A percentile compares a stretch with the other conserved stretches of the same genome.
Conservation (phyloP, 305 asterid species). For the Coffea humblotiana region DNA sequence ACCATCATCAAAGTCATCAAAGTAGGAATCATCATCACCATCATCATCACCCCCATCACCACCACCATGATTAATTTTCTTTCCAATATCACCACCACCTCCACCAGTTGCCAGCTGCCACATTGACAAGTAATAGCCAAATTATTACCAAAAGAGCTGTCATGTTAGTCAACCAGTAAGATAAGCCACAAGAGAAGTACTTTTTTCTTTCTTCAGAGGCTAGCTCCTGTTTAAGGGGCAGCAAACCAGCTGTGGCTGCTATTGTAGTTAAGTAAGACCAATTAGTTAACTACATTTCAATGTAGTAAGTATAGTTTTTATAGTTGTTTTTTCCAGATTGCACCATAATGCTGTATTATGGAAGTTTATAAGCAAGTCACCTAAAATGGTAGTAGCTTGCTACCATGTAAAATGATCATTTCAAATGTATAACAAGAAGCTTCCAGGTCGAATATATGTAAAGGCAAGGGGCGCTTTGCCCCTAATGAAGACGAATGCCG, state of each 20-base stretch:
- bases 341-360: not conserved
- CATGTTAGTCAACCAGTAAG: not conserved
- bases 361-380: not conserved
- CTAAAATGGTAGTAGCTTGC: not conserved
- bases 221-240: not conserved
- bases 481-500: not conserved
- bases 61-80: constrained; percentile 89
- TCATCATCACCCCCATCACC: constrained; percentile 99
- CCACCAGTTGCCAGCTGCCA: constrained; percentile 87
- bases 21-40: constrained; percentile 97
- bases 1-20: constrained; percentile 93
- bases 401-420: not conserved
- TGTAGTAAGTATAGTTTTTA: not conserved
- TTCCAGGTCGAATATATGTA: not conserved
- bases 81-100: constrained; percentile 93
- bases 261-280: not conserved
- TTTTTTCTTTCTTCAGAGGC: not conserved
- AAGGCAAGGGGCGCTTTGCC: no score
- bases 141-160: not conserved
- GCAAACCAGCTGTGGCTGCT: not conserved
- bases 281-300: not conserved
- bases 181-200: not conserved
- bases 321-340: not conserved
- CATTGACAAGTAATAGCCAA: constrained; percentile 18
- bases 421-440: not conserved